Evolutionary conservation across 179 eudicot genomes (phyloP).

Genomic region (Drosera spatulata): DNA sequence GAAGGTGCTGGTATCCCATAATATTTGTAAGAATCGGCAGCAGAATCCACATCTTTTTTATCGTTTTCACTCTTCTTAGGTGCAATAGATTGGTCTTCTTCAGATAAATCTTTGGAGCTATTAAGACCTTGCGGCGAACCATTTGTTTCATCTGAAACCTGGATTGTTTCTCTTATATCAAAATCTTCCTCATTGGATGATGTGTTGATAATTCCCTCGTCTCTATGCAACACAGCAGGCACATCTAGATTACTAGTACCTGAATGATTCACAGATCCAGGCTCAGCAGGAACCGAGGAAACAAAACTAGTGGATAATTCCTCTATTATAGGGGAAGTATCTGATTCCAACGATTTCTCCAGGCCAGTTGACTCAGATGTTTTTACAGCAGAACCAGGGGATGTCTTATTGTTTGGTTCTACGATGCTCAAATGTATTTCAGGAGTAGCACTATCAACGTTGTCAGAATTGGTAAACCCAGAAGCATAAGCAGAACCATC

Average conservation of each 20-base stretch:
- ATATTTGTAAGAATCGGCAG: slow-evolving; percentile 28
- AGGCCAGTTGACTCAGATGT: slow-evolving; percentile 13
- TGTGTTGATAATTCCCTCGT: slow-evolving; percentile 13
- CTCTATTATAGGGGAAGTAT: slow-evolving; percentile 11
- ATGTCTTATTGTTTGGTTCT: slow-evolving; percentile 13
- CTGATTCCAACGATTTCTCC: slow-evolving; percentile 21
- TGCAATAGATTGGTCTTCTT: slow-evolving; percentile 21
- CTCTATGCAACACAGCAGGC: slow-evolving; percentile 19
- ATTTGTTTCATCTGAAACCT: slow-evolving; percentile 22
- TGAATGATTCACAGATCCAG: slow-evolving; percentile 15
- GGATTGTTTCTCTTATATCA: slow-evolving; percentile 17
- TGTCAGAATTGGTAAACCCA: slow-evolving; percentile 16
- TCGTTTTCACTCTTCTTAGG: slow-evolving; percentile 20
- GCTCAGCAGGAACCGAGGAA: slow-evolving; percentile 12
- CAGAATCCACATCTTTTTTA: slow-evolving; percentile 21
- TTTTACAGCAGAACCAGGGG: slow-evolving; percentile 17
- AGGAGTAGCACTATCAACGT: slow-evolving; percentile 11
- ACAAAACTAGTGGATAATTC: slow-evolving; percentile 18
- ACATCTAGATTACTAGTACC: slow-evolving; percentile 20
- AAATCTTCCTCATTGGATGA: slow-evolving; percentile 17
- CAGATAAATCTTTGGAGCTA: slow-evolving; percentile 19
- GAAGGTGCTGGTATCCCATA: slow-evolving; percentile 93
- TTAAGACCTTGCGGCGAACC: slow-evolving; percentile 12
- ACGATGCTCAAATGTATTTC: slow-evolving; percentile 21
- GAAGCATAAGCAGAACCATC: slow-evolving; percentile 19